A percentile compares a stretch with the other conserved stretches of the same genome.
phyloP scores from a whole-genome alignment of 345 rosid species.

The Aegle marmelos region DNA sequence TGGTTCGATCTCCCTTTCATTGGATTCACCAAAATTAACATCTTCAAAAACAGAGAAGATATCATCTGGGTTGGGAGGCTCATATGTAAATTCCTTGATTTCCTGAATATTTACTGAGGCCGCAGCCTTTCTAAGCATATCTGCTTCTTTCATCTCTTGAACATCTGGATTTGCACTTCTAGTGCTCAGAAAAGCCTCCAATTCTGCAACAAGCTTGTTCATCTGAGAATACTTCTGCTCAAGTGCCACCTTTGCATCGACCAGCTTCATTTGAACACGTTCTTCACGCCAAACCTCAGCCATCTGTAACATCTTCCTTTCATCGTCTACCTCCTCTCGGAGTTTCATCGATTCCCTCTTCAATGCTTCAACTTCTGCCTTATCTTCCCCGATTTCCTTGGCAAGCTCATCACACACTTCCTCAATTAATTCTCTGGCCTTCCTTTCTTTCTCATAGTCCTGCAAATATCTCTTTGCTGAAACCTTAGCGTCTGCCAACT shows the following conservation, averaged over 20 bases:
- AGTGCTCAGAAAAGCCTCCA: slow-evolving; percentile 50
- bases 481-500: slow-evolving; percentile 62
- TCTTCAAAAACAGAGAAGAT: slow-evolving; percentile 65
- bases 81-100: slow-evolving; percentile 57
- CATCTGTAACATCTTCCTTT: slow-evolving; percentile 92
- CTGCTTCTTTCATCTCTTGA: slow-evolving; percentile 43
- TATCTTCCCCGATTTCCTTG: slow-evolving; percentile 79
- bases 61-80: slow-evolving; percentile 62
- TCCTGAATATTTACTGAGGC: slow-evolving; percentile 49
- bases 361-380: slow-evolving; percentile 68
- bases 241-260: slow-evolving; percentile 73
- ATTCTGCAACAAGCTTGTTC: slow-evolving; percentile 57
- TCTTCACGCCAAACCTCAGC: slow-evolving; percentile 99
- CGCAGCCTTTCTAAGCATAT: slow-evolving; percentile 49
- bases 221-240: slow-evolving; percentile 54
- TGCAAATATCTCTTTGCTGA: slow-evolving; percentile 55
- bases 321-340: slow-evolving; percentile 72
- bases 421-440: slow-evolving; percentile 65
- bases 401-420: slow-evolving; percentile 93
- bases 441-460: slow-evolving; percentile 74
- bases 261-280: slow-evolving; percentile 91
- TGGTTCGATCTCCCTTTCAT: slow-evolving; percentile 41
- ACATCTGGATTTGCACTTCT: slow-evolving; percentile 35
- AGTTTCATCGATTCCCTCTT: slow-evolving; percentile 66
- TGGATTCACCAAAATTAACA: slow-evolving; percentile 39